Evolutionary conservation across 257 asterid genomes (phyloP), one percentile per base, ranked within the genome.

Genomic region (Solanum medicagineum): DNA sequence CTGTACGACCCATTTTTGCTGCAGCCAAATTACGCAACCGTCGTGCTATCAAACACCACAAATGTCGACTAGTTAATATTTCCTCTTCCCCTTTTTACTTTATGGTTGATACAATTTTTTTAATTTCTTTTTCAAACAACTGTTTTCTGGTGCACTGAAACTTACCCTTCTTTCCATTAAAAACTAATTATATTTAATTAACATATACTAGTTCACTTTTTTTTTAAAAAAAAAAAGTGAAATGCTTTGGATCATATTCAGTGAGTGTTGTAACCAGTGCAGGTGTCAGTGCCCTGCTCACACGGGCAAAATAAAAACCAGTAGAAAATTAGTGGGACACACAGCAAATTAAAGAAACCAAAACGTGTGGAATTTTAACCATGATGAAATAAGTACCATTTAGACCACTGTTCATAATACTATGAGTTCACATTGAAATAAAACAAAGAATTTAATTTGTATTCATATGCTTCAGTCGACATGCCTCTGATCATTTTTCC

Each of bases 1-100:
- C 87, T 44, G 26, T 20, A 70, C 29, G 56, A 77, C 80, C 44
- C 87, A 86, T 86, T 55, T 75, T 66, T 84, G 74, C 63, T 59
- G 65, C 8, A 83, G 89, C 1, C 12, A 68, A 15, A 68, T 68
- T 6, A 68, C 12, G 82, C 83, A 77, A 54, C 32, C 68, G 26
- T 51, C 83, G 2, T 77, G 1, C 65, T 51, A 79, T 10, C 42
- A 26, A 24, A 26, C 83, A 22, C 81, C 10, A 22, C 9, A 75
- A 75, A 75, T 24, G 24, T 49, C 75, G 22, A 32, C 22, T 68
- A 9, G 7, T 57, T 57, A 17, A 8, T 32, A 17, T 66, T 29
- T 66, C n/a, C 29, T 74, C n/a, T n/a, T 74, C 60, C n/a, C 59
- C 22, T 12, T 75, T 22, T 44, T 6, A 60, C 11, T 13, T 65